These are phyloP conservation scores for Mortierella alpina DNA, from an alignment of 192 early-diverging fungal species.

Conservation along the genomic window DNA sequence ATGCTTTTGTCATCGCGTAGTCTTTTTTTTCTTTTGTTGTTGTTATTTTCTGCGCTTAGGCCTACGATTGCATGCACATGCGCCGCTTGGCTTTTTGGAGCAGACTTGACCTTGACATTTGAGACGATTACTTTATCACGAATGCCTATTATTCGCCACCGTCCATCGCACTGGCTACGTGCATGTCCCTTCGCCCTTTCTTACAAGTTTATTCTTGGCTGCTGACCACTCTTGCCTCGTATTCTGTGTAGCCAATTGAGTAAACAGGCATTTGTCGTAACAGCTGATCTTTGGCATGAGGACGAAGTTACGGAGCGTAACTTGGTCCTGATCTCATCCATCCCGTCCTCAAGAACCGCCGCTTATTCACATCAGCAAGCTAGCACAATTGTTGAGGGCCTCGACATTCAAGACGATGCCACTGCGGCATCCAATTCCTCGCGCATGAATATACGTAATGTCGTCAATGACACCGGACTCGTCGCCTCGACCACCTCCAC, in stretches of 20 bases:
- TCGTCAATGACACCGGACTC: slow-evolving; percentile 9
- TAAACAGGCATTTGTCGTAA: slow-evolving; percentile 49
- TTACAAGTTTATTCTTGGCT: not conserved
- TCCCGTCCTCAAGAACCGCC: slow-evolving; percentile 29
- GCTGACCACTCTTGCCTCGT: not conserved
- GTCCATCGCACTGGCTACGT: not conserved
- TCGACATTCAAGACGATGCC: slow-evolving; percentile 17
- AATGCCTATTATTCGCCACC: not conserved
- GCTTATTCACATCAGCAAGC: slow-evolving; percentile 25
- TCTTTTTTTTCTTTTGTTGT: not conserved
- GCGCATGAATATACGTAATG: slow-evolving; percentile 24
- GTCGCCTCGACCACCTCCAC: not conserved
- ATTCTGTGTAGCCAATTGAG: slow-evolving; percentile 23
- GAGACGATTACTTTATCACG: not conserved
- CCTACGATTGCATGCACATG: not conserved
- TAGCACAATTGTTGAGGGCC: slow-evolving; percentile 23
- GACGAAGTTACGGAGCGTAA: slow-evolving; percentile 51
- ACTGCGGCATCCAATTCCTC: slow-evolving; percentile 17
- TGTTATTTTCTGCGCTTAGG: not conserved
- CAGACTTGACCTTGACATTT: not conserved
- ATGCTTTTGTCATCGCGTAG: too few relatives aligned
- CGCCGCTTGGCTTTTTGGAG: not conserved
- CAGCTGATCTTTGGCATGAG: slow-evolving; percentile 50
- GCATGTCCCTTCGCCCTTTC: slow-evolving; percentile 1
- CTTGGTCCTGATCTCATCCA: slow-evolving; percentile 52